Base-by-base conservation (phyloP, 768 basidiomycete species). In the Goffeauzyma gilvescens region DNA sequence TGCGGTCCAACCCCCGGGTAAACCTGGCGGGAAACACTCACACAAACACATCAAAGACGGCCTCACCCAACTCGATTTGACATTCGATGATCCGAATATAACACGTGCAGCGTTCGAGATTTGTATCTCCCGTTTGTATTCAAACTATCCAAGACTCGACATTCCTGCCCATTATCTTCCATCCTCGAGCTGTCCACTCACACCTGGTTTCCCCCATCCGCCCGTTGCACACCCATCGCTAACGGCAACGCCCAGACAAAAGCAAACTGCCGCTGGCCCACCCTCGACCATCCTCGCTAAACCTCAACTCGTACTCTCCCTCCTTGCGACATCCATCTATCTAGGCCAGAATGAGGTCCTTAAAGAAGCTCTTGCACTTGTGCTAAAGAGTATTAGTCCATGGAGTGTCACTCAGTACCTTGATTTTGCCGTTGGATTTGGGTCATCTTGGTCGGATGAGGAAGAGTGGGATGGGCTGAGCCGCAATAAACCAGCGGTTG, bases 21-120 rank as follows among this genome's bases (percentile, higher is more conserved):
- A 48, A 33, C 43, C 49, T 12, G 35, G 26, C 12, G 10, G 56
- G 68, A 2, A 73, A 77, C n/a, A n/a, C n/a, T n/a, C n/a, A n/a
- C n/a, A n/a, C n/a, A n/a, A n/a, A n/a, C n/a, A n/a, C n/a, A n/a
- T n/a, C n/a, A n/a, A n/a, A n/a, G n/a, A n/a, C n/a, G n/a, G n/a
- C n/a, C n/a, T n/a, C n/a, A n/a, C n/a, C n/a, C n/a, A n/a, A n/a
- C n/a, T n/a, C n/a, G n/a, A n/a, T n/a, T n/a, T 89, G 32, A 68
- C 69, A 33, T 79, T 87, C 49, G 78, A 85, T 55, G 86, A 89
- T 57, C 72, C 68, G 13, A 90, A 89, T 56, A 89, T 90, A 57
- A 84, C 84, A 6, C 71, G 85, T 51, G 73, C 82, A 59, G 85
- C 86, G 10, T 90, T 93, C 59, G 85, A 89, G 64, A 67, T 89